Base-by-base conservation (phyloP, 768 basidiomycete species). In the Lentinula boryana region DNA sequence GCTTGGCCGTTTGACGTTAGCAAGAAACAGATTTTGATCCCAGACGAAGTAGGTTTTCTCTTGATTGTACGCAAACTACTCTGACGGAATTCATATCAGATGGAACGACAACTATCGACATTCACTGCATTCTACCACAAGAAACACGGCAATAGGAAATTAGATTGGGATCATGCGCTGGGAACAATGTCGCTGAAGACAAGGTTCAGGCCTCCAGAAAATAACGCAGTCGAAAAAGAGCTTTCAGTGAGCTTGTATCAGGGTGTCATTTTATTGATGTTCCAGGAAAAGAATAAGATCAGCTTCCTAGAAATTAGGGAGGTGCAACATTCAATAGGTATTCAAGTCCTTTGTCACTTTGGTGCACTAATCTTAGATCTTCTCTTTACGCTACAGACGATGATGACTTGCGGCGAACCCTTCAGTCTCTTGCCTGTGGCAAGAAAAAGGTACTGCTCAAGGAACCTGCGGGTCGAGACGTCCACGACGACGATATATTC, bases 391-490 rank as follows among this genome's bases (percentile, higher is more conserved):
- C 27, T 13, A 12, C 66, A 94, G 94, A 88, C 32, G 80, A 84
- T 41, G 78, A 69, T 0, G 93, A 95, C 63, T 77, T 97, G 51
- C 76, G 83, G n/a, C 77, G 92, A 56, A 95, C 91, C 0, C 76
- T 99, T 6, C 97, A 99, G 69, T 96, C 93, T 67, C 78, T 99
- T 18, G 93, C 96, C 0, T 90, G 91, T 67, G 96, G 89, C 16
- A 95, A 88, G 72, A 91, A 95, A 67, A 88, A 88, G 55, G 91
- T 98, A 0, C 74, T 99, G 60, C 82, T 77, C 69, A 98, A 98
- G 73, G 73, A 81, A 7, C 94, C 96, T 0, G 70, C 72, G 0
- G 91, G 93, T 5, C 84, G 81, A 65, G 94, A 96, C 21, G 87
- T 99, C 41, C 71, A 84, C 32, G 84, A 88, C 36, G 75, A 71